Evolutionary conservation across 2,329 filamentous ascomycete genomes (phyloP), one percentile per base, ranked within the genome.

Genomic region (Alternaria brassicae): DNA sequence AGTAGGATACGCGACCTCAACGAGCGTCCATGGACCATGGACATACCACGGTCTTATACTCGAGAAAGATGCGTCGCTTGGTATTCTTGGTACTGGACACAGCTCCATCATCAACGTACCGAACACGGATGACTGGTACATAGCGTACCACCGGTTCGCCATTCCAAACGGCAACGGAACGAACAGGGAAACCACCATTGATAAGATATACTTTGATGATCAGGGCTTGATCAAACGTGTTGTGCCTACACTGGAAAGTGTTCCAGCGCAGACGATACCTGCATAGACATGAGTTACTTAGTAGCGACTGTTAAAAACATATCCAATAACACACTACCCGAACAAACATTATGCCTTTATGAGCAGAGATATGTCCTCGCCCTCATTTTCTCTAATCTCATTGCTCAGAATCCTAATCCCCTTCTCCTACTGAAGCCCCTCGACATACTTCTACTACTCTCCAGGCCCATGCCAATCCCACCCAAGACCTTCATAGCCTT

Each of bases 71-170:
- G 56, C 42, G 2, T 17, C 42, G 1, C 60, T 65, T 53, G 71
- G 69, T 0, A 73, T 73, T 9, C 19, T 73, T 5, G 71, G 45
- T 1, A 70, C 71, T 1, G 71, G 70, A 0, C 71, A 73, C 40
- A 72, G 51, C 39, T 66, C 62, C 12, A 68, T 73, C 40, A 56
- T 73, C n/a, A 67, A 72, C 27, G 68, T 73, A 0, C 71, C 71
- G 1, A 62, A 62, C 0, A 72, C 71, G 2, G 70, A 72, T 37
- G 68, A 73, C 28, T 73, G 71, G 70, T 72, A 73, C 27, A 72
- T 73, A 49, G 68, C 66, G 5, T 73, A 73, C 41, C 70, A 73
- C 37, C 69, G 71, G 4, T 73, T 72, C 30, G 60, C 51, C 6
- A 71, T 73, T 37, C 69, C 70, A 0, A 57, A 56, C 27, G 70